phyloP scores from a whole-genome alignment of 1,284 basidiomycete genomes.

The Puccinia novopanici region DNA sequence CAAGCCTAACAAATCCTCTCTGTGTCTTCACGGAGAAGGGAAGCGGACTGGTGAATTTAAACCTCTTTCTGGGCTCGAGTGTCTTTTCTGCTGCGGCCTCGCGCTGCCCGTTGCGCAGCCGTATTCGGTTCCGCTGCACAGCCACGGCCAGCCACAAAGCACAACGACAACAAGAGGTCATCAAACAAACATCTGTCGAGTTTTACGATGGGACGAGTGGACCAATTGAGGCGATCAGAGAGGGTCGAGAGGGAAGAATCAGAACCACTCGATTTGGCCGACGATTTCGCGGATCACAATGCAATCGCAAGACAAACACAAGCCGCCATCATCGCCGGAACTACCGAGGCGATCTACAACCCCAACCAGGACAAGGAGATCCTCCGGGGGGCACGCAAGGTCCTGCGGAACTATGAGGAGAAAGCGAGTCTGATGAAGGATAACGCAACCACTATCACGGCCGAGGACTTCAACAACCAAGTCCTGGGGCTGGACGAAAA shows the following conservation, averaged over 20 bases:
- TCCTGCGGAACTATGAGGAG: slow-evolving; percentile 13
- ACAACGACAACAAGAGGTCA: background rate
- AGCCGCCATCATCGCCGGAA: slow-evolving; percentile 11
- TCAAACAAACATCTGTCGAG: background rate
- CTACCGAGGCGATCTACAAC: background rate
- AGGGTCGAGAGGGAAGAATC: background rate
- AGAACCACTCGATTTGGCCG: background rate
- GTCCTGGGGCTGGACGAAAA: slow-evolving; percentile 17
- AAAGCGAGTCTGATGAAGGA: slow-evolving; percentile 23
- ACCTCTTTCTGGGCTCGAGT: no score
- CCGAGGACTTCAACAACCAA: slow-evolving; percentile 16
- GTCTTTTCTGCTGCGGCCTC: no score
- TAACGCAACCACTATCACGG: background rate
- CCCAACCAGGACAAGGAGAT: slow-evolving; percentile 1
- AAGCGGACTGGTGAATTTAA: background rate
- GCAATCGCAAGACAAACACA: slow-evolving; percentile 14
- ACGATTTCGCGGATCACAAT: background rate
- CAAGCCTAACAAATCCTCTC: background rate
- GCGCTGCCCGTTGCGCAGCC: no score
- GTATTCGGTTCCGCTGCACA: no score
- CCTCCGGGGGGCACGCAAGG: background rate
- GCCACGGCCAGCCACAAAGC: background rate
- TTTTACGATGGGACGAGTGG: background rate
- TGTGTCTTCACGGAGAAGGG: background rate
- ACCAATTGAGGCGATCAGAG: background rate